Percentiles rank a stretch among this genome's conserved stretches.
Evolutionary conservation across 345 rosid species (phyloP).

Genomic region (Noccaea bulbosa): DNA sequence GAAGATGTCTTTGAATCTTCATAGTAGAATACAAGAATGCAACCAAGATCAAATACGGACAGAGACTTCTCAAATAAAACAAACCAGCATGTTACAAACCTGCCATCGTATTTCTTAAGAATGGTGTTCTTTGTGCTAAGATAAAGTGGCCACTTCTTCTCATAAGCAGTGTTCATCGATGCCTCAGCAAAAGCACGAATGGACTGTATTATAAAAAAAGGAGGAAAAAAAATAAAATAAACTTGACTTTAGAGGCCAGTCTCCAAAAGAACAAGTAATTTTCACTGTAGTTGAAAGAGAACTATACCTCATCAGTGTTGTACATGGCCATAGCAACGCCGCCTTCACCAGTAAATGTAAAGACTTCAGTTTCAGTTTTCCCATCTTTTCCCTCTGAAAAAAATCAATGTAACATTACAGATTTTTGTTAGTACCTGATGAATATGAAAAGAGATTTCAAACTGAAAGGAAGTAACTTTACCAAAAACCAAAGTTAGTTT

Average conservation of each 20-base stretch:
- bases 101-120: slow-evolving; percentile 99
- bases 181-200: slow-evolving; percentile 89
- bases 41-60: slow-evolving; percentile 3
- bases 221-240: neutral
- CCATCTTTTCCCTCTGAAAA: slow-evolving; percentile 77
- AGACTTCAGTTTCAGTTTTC: slow-evolving; percentile 80
- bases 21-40: slow-evolving; percentile 26
- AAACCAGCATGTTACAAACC: slow-evolving; percentile 50
- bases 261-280: slow-evolving; percentile 13
- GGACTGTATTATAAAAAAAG: slow-evolving; percentile 55
- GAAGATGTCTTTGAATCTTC: slow-evolving; percentile 96
- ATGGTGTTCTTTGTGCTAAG: slow-evolving; percentile 98
- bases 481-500: slow-evolving; percentile 91
- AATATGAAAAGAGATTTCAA: neutral
- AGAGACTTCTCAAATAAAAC: neutral
- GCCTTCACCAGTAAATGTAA: slow-evolving; percentile 83
- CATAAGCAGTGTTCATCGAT: slow-evolving; percentile 88
- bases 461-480: slow-evolving; percentile 26
- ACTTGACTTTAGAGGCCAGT: neutral
- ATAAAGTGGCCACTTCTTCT: slow-evolving; percentile 99
- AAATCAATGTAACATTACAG: slow-evolving; percentile 42
- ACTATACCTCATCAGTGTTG: slow-evolving; percentile 91
- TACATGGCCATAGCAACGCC: slow-evolving; percentile 95
- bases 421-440: neutral
- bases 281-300: neutral